phyloP scores from a whole-genome alignment of 805 yeast genomes.

The Grigorovia yakushimaensis region DNA sequence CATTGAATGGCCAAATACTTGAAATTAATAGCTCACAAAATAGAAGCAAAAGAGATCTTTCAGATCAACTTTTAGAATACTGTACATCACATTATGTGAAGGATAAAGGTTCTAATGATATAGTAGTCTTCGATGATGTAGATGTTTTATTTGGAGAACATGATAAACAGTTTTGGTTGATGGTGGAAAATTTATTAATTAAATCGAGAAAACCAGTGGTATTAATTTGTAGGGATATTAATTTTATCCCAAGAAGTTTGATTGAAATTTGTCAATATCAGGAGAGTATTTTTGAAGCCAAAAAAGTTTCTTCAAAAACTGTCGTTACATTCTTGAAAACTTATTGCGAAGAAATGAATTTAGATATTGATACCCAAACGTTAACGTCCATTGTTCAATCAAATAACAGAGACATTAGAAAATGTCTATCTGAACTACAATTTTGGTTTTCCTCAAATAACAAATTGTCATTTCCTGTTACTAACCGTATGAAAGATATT shows the following conservation, averaged over 20 bases:
- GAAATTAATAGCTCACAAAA: conserved; percentile 72
- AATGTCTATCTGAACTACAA: conserved; percentile 38
- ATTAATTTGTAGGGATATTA: conserved; percentile 47
- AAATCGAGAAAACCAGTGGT: conserved; percentile 62
- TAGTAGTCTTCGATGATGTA: conserved; percentile 77
- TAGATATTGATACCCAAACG: conserved; percentile 25
- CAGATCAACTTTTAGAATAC: conserved; percentile 58
- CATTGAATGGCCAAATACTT: conserved; percentile 59
- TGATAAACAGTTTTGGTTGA: conserved; percentile 75
- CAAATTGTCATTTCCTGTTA: background rate
- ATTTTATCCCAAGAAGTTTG: conserved; percentile 39
- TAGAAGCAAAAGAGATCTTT: conserved; percentile 63
- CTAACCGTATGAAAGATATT: background rate
- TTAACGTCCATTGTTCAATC: conserved; percentile 24
- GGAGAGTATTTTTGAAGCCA: conserved; percentile 30
- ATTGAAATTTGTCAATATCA: conserved; percentile 37
- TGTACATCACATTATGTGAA: conserved; percentile 79
- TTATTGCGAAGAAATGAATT: conserved; percentile 24
- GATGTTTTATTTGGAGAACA: conserved; percentile 66
- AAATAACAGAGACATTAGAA: conserved; percentile 36
- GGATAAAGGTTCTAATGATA: conserved; percentile 39
- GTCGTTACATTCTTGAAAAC: conserved; percentile 30
- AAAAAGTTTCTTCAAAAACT: conserved; percentile 12
- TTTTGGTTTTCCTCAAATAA: conserved; percentile 11
- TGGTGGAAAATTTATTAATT: conserved; percentile 49